phyloP scores from a whole-genome alignment of 1,284 basidiomycete species.

The Earliella scabrosa region DNA sequence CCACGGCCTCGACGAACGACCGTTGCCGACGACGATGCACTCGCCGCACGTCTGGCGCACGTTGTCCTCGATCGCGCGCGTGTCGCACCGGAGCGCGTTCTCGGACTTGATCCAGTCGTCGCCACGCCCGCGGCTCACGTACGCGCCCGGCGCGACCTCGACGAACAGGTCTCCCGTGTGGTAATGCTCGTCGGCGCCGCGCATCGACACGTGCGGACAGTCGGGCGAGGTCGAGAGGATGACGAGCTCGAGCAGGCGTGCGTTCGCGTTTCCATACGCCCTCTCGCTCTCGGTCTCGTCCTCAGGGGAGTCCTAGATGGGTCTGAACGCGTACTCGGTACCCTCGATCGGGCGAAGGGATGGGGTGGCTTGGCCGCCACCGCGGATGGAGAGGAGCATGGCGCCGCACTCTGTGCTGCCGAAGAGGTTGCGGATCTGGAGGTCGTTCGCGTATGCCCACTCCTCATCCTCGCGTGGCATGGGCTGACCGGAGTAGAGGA shows the following conservation, averaged over 20 bases:
- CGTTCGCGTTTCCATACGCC: constrained; percentile 51
- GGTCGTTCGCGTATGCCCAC: constrained; percentile 59
- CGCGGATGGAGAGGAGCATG: constrained; percentile 60
- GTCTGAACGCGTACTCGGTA: constrained; percentile 60
- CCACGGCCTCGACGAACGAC: constrained; percentile 60
- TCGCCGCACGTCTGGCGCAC: constrained; percentile 57
- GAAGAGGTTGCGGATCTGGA: constrained; percentile 68
- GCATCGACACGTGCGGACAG: constrained; percentile 62
- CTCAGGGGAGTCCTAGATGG: constrained; percentile 46
- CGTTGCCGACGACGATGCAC: constrained; percentile 68
- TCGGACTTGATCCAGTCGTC: constrained; percentile 83
- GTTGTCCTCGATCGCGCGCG: constrained; percentile 76
- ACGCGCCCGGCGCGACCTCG: constrained; percentile 55
- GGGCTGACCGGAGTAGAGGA: constrained; percentile 67
- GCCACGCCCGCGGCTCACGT: constrained; percentile 64
- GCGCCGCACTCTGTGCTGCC: constrained; percentile 75
- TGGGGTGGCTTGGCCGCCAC: constrained; percentile 41
- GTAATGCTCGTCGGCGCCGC: constrained; percentile 63
- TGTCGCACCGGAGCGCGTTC: constrained; percentile 72
- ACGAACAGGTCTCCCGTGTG: constrained; percentile 77
- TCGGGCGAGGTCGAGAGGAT: constrained; percentile 65
- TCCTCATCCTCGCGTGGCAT: constrained; percentile 66
- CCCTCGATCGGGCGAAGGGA: constrained; percentile 47
- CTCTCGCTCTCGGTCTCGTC: constrained; percentile 34
- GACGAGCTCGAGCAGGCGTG: constrained; percentile 62